Base-by-base conservation (phyloP, 768 basidiomycete species). In the Rhodotorula kratochvilovae region DNA sequence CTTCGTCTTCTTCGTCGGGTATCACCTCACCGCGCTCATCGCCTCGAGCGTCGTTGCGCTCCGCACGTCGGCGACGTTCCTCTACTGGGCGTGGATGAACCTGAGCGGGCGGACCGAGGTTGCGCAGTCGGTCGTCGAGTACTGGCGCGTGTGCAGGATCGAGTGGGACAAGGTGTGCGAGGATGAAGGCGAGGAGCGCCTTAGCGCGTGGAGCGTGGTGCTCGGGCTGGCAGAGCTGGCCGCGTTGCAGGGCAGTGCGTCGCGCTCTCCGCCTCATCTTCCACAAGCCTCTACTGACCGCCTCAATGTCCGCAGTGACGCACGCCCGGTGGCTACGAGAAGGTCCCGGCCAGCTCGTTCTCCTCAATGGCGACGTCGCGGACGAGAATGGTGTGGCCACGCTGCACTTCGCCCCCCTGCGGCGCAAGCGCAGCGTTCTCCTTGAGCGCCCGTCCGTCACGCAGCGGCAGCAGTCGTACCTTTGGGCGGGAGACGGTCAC, bases 1-100 rank as follows among this genome's bases (percentile, higher is more conserved):
- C 11, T 74, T 74, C 67, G 36, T 31, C 48, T 70, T 71, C 66
- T 74, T 74, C 66, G 48, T 74, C 39, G 25, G 36, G 13, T 61
- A 55, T 23, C 69, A 74, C 36, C 13, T 51, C 23, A 15, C 27
- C 5, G n/a, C 62, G 29, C 69, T 74, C n/a, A 1, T 59, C 54
- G 48, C 36, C 5, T 57, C 68, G 29, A 60, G 43, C 36, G 8
- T 23, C 7, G 16, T 10, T 1, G 54, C 63, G 11, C 5, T 53
- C 6, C 65, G 66, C 11, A n/a, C n/a, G 16, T 8, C 64, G 2
- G 39, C 4, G 8, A n/a, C 67, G 1, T 74, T 67, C 61, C 2
- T 39, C 0, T 66, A 71, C 36, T 74, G 69, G 69, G 33, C 51
- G 8, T 46, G 31, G n/a, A 43, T 68, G n/a, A 70, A 74, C 56